Percentiles rank a stretch among this genome's conserved stretches.
phyloP scores from a whole-genome alignment of 768 basidiomycete species.

The Lactarius pseudohatsudake region DNA sequence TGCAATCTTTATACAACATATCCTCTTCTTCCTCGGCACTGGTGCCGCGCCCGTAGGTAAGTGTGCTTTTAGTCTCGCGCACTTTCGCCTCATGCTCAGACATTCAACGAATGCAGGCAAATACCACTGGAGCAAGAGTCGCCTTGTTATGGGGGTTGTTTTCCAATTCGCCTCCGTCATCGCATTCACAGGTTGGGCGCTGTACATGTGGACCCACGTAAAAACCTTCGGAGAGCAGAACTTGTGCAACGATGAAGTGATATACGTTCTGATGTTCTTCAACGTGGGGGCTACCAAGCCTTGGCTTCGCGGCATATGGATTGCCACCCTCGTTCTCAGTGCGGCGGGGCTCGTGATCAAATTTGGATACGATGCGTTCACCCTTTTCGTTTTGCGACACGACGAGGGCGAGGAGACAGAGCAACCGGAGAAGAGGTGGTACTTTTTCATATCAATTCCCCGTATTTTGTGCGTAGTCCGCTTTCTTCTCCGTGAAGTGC shows the following conservation, averaged over 20 bases:
- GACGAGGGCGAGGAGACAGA: no score
- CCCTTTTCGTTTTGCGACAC: background rate
- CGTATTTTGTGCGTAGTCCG: constrained; percentile 15
- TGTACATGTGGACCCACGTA: constrained; percentile 14
- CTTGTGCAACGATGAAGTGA: constrained; percentile 9
- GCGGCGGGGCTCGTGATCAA: constrained; percentile 9
- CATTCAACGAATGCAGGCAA: constrained; percentile 11
- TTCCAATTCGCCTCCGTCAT: background rate
- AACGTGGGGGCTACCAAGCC: constrained; percentile 11
- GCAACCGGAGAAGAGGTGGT: background rate
- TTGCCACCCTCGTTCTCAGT: constrained; percentile 6
- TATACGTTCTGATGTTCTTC: constrained; percentile 20
- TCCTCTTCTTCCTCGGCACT: constrained; percentile 23
- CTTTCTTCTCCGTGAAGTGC: background rate
- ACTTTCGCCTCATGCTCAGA: background rate
- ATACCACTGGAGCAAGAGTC: constrained; percentile 18
- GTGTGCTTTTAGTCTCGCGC: background rate
- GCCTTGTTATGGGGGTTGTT: constrained; percentile 14
- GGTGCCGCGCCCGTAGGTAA: constrained; percentile 16
- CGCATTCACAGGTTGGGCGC: constrained; percentile 18
- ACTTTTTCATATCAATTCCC: constrained; percentile 1
- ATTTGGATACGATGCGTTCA: background rate
- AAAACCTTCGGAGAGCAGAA: background rate
- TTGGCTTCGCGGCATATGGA: constrained; percentile 19
- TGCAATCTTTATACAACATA: constrained; percentile 19